phyloP scores from a whole-genome alignment of 2,329 filamentous ascomycete species.

The Xylariaceae sp. region DNA sequence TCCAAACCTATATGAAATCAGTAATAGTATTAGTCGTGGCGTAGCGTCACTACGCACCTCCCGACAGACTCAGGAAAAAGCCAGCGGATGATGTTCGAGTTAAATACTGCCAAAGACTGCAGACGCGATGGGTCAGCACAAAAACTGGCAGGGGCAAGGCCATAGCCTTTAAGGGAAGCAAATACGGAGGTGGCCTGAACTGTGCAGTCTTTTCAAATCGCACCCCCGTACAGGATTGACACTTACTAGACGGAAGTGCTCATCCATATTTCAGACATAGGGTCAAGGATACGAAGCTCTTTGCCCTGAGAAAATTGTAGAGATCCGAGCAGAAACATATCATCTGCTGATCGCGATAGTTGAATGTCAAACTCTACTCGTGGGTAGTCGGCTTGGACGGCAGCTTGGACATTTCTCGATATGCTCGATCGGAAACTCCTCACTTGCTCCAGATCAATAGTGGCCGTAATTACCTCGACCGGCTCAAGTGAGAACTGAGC shows the following conservation, averaged over 20 bases:
- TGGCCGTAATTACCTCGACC: slow-evolving; percentile 17
- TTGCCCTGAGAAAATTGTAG: slow-evolving; percentile 14
- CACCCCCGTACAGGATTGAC: too few relatives aligned
- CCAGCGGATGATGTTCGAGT: slow-evolving; percentile 13
- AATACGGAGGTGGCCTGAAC: too few relatives aligned
- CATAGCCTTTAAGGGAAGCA: too few relatives aligned
- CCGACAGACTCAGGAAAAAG: slow-evolving; percentile 16
- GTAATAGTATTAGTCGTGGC: too few relatives aligned
- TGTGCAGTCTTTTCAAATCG: too few relatives aligned
- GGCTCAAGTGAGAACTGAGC: slow-evolving; percentile 17
- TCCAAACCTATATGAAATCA: not conserved
- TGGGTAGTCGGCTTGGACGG: slow-evolving; percentile 11
- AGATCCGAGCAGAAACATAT: slow-evolving; percentile 5
- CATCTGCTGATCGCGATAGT: slow-evolving; percentile 13
- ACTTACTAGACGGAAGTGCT: slow-evolving; percentile 11
- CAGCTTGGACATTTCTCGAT: slow-evolving; percentile 15
- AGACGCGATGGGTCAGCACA: too few relatives aligned
- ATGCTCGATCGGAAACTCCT: slow-evolving; percentile 11
- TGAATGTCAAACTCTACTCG: slow-evolving; percentile 13
- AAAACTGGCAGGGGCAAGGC: too few relatives aligned
- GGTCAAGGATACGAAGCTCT: slow-evolving; percentile 16
- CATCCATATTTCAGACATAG: slow-evolving; percentile 20
- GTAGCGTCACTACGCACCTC: not conserved
- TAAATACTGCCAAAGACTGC: slow-evolving; percentile 15
- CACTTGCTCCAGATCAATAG: slow-evolving; percentile 15